These are phyloP conservation scores for Hemileccinum impolitum DNA, from an alignment of 768 basidiomycete genomes.

Conservation along the genomic window DNA sequence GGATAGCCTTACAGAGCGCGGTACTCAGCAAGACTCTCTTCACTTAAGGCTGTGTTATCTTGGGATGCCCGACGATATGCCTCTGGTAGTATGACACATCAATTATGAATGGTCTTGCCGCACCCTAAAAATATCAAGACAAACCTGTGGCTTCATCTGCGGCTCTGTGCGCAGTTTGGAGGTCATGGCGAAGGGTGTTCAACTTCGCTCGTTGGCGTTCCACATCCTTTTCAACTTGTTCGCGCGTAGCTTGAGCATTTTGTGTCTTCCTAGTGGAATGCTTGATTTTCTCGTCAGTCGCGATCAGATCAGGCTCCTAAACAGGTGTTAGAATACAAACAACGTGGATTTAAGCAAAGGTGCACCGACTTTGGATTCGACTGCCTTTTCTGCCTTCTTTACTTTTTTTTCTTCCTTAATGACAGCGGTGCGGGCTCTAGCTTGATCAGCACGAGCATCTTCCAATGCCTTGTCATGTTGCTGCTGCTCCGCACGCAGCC, in stretches of 20 bases:
- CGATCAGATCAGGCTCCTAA: constrained; percentile 84
- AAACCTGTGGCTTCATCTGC: constrained; percentile 80
- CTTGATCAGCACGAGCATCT: constrained; percentile 73
- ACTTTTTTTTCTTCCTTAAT: constrained; percentile 84
- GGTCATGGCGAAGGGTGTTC: constrained; percentile 56
- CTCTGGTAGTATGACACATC: constrained; percentile 43
- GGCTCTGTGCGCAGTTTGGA: constrained; percentile 59
- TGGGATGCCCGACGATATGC: constrained; percentile 69
- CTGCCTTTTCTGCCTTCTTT: constrained; percentile 85
- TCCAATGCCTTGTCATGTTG: constrained; percentile 70
- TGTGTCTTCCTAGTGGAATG: constrained; percentile 78
- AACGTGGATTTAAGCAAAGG: neutral
- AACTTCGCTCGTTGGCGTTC: constrained; percentile 52
- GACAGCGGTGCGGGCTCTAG: constrained; percentile 67
- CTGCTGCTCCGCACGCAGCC: constrained; percentile 66
- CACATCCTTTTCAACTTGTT: constrained; percentile 61
- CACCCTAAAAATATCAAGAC: constrained; percentile 11
- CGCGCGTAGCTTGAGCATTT: constrained; percentile 61
- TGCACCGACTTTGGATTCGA: constrained; percentile 71
- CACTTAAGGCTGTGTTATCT: constrained; percentile 72
- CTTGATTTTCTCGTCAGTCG: constrained; percentile 81
- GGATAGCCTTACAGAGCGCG: constrained; percentile 19
- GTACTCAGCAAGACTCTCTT: constrained; percentile 87
- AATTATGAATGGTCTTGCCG: neutral
- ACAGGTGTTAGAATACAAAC: neutral